Evolutionary conservation across 2,329 filamentous ascomycete species (phyloP), one percentile per base, ranked within the genome.

Genomic region (Sporothrix sp.): DNA sequence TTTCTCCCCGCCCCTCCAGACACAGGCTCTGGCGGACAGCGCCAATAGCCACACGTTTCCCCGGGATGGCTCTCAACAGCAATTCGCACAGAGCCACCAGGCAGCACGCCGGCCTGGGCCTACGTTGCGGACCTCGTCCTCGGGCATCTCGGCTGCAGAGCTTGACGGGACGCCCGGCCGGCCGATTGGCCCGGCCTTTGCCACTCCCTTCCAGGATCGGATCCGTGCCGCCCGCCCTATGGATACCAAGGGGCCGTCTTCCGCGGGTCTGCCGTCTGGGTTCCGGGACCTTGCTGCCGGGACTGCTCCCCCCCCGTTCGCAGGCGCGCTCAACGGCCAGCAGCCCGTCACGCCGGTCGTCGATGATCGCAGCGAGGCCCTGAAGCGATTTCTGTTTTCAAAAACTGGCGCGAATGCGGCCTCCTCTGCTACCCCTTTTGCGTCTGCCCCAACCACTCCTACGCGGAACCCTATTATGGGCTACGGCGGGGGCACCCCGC

Each of bases 61-160:
- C 7, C 45, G 45, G 1, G 45, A 46, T 23, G 25, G 27, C 1
- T 27, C 52, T 8, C 53, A 53, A 36, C 51, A 50, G 7, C 51
- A 48, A 21, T 35, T 36, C 8, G 44, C 28, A 16, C 38, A 37
- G 14, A 37, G n/a, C 50, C 51, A 43, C 21, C 54, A 35, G 58
- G 58, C 61, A 4, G 43, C 32, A 30, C 66, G 68, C 42, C 65
- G 65, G 40, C 68, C 67, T 39, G 65, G 69, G 25, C 65, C 68
- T 32, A 68, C 69, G 35, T 23, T 42, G 11, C 72, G 73, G 52
- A 68, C 65, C 37, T 68, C 71, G 2, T 65, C 73, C 27, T 72
- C 73, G 47, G 76, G 75, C 21, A 75, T 86, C 27, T 85, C 88
- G 53, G 65, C 79, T 7, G 74, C 81, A 55, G 87, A 94, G 61